A percentile compares a stretch with the other conserved stretches of the same genome.
Evolutionary conservation across 768 basidiomycete species (phyloP).

Genomic region (Kwoniella sp.): DNA sequence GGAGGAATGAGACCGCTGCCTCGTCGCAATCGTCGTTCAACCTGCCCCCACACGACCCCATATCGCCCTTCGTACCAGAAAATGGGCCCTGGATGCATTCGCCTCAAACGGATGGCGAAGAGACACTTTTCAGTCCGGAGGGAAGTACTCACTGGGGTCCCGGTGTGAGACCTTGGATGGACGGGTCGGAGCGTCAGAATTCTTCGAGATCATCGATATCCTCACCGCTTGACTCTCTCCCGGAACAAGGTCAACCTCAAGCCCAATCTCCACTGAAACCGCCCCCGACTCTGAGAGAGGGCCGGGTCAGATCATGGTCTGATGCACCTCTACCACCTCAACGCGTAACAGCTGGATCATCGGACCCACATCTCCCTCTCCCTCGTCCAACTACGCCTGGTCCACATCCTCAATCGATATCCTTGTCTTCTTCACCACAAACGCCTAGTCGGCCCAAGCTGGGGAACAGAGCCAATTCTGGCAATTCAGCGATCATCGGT

Average conservation of each 20-base stretch:
- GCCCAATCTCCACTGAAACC: constrained; percentile 1
- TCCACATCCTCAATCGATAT: background rate
- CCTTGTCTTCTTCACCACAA: constrained; percentile 19
- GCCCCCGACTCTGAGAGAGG: constrained; percentile 11
- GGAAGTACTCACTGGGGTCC: constrained; percentile 35
- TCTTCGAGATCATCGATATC: constrained; percentile 30
- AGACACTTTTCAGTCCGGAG: constrained; percentile 37
- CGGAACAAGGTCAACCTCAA: constrained; percentile 25
- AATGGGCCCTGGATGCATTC: constrained; percentile 25
- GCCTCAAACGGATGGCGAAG: constrained; percentile 35
- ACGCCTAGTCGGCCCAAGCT: constrained; percentile 34
- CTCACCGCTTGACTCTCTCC: constrained; percentile 28
- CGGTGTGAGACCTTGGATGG: constrained; percentile 44
- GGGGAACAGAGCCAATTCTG: constrained; percentile 40
- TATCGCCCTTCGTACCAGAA: constrained; percentile 21
- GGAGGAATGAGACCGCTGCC: constrained; percentile 6
- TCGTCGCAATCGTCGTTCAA: constrained; percentile 38
- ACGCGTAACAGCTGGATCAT: constrained; percentile 2
- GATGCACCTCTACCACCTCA: constrained; percentile 40
- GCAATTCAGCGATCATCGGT: constrained; percentile 44
- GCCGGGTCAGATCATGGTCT: constrained; percentile 41
- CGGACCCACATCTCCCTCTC: constrained; percentile 10
- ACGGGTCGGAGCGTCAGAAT: constrained; percentile 22
- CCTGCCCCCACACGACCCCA: constrained; percentile 27
- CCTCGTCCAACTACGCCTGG: constrained; percentile 11